Evolutionary conservation across 352 stramenopile species (phyloP).

Genomic region (Globisporangium megalacanthum): DNA sequence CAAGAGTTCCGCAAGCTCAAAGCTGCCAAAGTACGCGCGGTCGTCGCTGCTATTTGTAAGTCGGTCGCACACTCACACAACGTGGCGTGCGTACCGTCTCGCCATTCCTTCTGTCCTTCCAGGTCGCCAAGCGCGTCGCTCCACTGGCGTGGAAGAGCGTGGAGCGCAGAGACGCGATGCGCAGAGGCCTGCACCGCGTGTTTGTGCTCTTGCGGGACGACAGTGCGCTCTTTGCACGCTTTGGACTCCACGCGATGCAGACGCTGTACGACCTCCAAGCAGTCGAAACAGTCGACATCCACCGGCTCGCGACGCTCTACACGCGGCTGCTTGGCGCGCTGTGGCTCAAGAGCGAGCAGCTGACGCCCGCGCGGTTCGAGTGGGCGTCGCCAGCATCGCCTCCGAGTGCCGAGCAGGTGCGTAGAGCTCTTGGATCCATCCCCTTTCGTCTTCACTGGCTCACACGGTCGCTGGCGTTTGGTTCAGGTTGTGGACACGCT

Average conservation of each 20-base stretch:
- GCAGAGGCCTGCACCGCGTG: conserved; percentile 30
- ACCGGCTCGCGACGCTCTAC: conserved; percentile 46
- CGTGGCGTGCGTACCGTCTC: background rate
- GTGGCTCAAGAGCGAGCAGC: conserved; percentile 45
- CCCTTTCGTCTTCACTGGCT: no score
- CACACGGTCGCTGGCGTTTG: no score
- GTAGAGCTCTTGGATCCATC: no score
- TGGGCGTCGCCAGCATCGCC: conserved; percentile 8
- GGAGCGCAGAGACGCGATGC: conserved; percentile 33
- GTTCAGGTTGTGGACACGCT: conserved; percentile 39
- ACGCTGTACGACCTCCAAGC: conserved; percentile 58
- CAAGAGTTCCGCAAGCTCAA: conserved; percentile 78
- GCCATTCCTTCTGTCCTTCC: background rate
- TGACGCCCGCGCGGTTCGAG: conserved; percentile 5
- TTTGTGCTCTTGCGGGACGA: conserved; percentile 34
- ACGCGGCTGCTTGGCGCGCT: conserved; percentile 41
- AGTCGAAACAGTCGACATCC: conserved; percentile 41
- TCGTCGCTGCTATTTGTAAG: no score
- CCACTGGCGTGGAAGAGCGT: conserved; percentile 60
- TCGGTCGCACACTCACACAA: background rate
- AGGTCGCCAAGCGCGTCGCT: conserved; percentile 45
- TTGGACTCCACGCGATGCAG: conserved; percentile 54
- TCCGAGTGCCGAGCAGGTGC: conserved; percentile 10
- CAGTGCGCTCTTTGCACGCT: conserved; percentile 14
- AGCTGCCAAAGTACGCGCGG: conserved; percentile 40